Evolutionary conservation across 805 yeast genomes (phyloP), one percentile per base, ranked within the genome.

Genomic region (Ogataea methanolica): DNA sequence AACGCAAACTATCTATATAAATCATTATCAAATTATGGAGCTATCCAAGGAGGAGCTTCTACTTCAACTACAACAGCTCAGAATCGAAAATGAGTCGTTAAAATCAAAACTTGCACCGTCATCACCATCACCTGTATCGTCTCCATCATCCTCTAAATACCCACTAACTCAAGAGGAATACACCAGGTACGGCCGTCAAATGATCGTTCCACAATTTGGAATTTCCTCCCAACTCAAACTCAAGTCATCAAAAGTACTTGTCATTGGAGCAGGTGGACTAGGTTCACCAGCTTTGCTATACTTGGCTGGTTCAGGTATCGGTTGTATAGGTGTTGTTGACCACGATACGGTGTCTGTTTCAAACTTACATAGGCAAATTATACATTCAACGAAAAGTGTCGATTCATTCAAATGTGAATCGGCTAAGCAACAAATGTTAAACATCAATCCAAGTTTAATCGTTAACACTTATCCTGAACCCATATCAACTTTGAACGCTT

Each of bases 241-340:
- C 41, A 83, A 82, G 52, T 54, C 64, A 0, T 49, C 92, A 2
- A 77, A 71, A 44, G 78, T 91, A 0, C 65, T 92, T 23, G 91
- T 94, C 0, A 75, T 94, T 7, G 99, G 99, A 1, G 97, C 97
- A 0, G 99, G 99, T 11, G 99, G 99, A 0, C 72, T 94, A 6
- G 98, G 99, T 0, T 85, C 95, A 55, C 97, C 99, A 0, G 95
- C 95, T 0, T 65, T 92, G 42, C 73, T 87, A 39, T 94, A 94
- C 60, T 67, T 94, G 2, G 82, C 83, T 0, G 97, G 95, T 0
- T 85, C 96, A 0, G 99, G 99, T 5, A 70, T 92, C 4, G 98
- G 96, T 1, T 64, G 68, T 2, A 72, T 94, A 21, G 97, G 97
- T 3, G 85, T 94, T 15, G 84, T 90, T 1, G 99, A 94, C 66